Percentiles rank a stretch among this genome's conserved stretches.
Evolutionary conservation across 169 alveolate genomes (phyloP).

Genomic region (Plasmodium billcollinsi): DNA sequence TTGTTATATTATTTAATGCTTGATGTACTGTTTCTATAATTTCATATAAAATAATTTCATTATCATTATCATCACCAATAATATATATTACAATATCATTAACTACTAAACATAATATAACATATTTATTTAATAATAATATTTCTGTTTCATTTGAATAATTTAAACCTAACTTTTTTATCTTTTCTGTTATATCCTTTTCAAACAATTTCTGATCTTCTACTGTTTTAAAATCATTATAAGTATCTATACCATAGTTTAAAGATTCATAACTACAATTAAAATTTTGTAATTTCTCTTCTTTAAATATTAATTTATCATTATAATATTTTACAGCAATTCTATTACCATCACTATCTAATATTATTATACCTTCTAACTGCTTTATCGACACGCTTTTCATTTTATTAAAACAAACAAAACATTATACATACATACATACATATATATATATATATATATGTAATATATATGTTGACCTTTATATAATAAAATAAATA

Average conservation of each 20-base stretch:
- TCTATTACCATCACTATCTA: conserved; percentile 81
- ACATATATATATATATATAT: background rate
- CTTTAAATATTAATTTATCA: conserved; percentile 17
- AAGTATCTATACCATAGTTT: conserved; percentile 28
- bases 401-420: conserved; percentile 40
- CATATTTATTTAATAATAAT: conserved; percentile 43
- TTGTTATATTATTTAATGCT: conserved; percentile 78
- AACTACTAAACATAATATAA: conserved; percentile 49
- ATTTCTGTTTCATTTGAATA: conserved; percentile 74
- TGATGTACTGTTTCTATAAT: conserved; percentile 77
- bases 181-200: conserved; percentile 49
- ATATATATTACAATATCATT: conserved; percentile 60
- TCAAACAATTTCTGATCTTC: conserved; percentile 22
- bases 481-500: background rate
- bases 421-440: background rate
- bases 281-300: conserved; percentile 12
- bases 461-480: background rate
- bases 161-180: conserved; percentile 51
- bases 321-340: conserved; percentile 85
- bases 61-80: conserved; percentile 80
- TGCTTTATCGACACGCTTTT: conserved; percentile 80
- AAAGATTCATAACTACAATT: conserved; percentile 37
- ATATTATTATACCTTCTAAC: conserved; percentile 81
- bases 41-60: conserved; percentile 82
- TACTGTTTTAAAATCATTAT: conserved; percentile 58